Evolutionary conservation across 2,329 filamentous ascomycete genomes (phyloP).

Genomic region (Raffaelea albimanens): DNA sequence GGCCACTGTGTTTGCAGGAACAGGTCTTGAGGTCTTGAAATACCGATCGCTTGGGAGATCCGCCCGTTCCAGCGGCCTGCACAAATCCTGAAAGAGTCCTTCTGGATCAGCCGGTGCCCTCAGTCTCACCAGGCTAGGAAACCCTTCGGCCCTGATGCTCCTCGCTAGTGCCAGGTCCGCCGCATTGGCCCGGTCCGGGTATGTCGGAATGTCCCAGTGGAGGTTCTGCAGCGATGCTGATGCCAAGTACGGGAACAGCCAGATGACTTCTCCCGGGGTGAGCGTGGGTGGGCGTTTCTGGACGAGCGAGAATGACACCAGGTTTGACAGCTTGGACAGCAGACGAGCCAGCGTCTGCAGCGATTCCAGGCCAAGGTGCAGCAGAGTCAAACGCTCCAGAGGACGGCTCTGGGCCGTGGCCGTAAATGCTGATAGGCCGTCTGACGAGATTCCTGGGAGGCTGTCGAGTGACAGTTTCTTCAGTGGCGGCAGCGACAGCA

Average conservation of each 20-base stretch:
- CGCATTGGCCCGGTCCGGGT: constrained; percentile 30
- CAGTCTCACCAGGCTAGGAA: constrained; percentile 51
- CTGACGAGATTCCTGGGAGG: constrained; percentile 44
- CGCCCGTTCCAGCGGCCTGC: constrained; percentile 48
- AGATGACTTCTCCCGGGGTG: constrained; percentile 44
- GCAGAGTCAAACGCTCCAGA: constrained; percentile 41
- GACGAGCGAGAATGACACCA: constrained; percentile 43
- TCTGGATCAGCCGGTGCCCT: constrained; percentile 61
- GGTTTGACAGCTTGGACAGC: constrained; percentile 40
- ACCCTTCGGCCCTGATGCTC: constrained; percentile 51
- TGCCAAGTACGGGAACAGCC: constrained; percentile 56
- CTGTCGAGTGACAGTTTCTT: constrained; percentile 45
- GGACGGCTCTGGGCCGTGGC: constrained; percentile 37
- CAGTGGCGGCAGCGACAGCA: constrained; percentile 45
- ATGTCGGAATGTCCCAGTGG: constrained; percentile 56
- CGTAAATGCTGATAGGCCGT: constrained; percentile 47
- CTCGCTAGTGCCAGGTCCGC: constrained; percentile 55
- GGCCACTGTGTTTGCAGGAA: not conserved
- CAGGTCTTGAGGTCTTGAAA: not conserved
- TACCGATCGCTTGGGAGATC: constrained; percentile 41
- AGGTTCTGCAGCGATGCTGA: constrained; percentile 42
- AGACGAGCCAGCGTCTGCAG: constrained; percentile 50
- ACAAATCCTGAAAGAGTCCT: constrained; percentile 59
- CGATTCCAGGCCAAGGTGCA: constrained; percentile 46
- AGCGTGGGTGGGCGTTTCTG: constrained; percentile 47